phyloP scores from a whole-genome alignment of 2,329 filamentous ascomycete species.

The Myriosclerotinia curreyana region DNA sequence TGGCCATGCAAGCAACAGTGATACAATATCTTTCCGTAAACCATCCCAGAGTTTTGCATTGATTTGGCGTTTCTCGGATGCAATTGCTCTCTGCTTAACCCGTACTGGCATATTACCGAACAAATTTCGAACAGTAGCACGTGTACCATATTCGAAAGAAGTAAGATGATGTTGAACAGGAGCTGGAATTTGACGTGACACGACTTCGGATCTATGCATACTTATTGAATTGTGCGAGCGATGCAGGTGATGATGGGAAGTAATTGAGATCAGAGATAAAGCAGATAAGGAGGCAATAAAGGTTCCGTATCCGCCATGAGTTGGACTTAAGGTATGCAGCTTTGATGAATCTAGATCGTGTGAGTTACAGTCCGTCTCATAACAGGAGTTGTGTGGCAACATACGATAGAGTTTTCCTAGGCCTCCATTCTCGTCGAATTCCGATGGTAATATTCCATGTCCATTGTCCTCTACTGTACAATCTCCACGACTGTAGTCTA shows the following conservation, averaged over 20 bases:
- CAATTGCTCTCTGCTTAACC: constrained; percentile 70
- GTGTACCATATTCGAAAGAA: constrained; percentile 65
- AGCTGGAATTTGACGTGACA: constrained; percentile 63
- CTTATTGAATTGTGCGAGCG: constrained; percentile 62
- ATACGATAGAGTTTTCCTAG: constrained; percentile 71
- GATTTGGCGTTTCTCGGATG: constrained; percentile 50
- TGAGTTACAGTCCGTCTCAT: constrained; percentile 24
- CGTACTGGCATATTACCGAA: constrained; percentile 91
- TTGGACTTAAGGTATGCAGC: constrained; percentile 45
- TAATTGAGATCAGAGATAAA: constrained; percentile 72
- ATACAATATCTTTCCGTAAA: constrained; percentile 47
- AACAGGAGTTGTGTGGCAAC: constrained; percentile 36
- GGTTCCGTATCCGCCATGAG: constrained; percentile 66
- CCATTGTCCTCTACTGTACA: constrained; percentile 86
- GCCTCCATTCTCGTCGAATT: constrained; percentile 69
- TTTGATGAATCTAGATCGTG: constrained; percentile 71
- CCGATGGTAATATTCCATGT: constrained; percentile 65
- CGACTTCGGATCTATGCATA: constrained; percentile 65
- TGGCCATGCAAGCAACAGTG: constrained; percentile 69
- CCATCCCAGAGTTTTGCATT: constrained; percentile 58
- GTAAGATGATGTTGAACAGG: constrained; percentile 55
- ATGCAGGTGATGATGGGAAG: constrained; percentile 63
- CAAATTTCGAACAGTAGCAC: constrained; percentile 71
- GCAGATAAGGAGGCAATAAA: constrained; percentile 76
- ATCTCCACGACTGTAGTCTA: constrained; percentile 73